phyloP scores from a whole-genome alignment of 2,329 filamentous ascomycete species.

The Beauveria caledonica region DNA sequence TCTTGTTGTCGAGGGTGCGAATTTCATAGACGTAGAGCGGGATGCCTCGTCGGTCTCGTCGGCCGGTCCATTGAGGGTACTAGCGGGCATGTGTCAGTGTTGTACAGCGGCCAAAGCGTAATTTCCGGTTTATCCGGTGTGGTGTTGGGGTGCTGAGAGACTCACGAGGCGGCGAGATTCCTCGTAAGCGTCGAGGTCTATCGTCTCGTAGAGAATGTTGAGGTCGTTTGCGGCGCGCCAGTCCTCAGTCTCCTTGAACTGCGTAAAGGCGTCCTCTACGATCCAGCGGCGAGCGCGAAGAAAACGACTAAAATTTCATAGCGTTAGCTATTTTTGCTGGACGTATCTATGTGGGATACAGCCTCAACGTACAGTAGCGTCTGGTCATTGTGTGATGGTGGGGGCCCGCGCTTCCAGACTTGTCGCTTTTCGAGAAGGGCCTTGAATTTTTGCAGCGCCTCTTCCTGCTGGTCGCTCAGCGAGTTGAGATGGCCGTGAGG shows the following conservation, averaged over 20 bases:
- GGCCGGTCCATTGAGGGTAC: conserved; percentile 94
- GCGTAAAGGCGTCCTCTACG: conserved; percentile 1
- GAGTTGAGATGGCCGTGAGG: conserved; percentile 75
- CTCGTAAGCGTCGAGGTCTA: conserved; percentile 10
- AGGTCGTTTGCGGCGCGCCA: conserved; percentile 11
- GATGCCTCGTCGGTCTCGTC: conserved; percentile 82
- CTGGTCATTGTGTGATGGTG: conserved; percentile 62
- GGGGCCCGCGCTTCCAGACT: conserved; percentile 49
- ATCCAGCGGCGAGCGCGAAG: conserved; percentile 8
- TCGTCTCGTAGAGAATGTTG: conserved; percentile 10
- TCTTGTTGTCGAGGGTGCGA: conserved; percentile 72
- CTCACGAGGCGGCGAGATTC: conserved; percentile 64
- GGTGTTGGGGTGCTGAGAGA: conserved; percentile 14
- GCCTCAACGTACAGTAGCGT: conserved; percentile 50
- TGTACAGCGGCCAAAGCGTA: background rate
- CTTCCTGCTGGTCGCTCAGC: conserved; percentile 59
- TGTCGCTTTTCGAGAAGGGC: conserved; percentile 54
- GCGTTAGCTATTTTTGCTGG: background rate
- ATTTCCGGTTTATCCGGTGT: background rate
- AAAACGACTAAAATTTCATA: background rate
- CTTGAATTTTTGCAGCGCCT: conserved; percentile 66
- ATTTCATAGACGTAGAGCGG: conserved; percentile 90
- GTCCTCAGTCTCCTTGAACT: conserved; percentile 9
- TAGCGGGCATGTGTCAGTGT: conserved; percentile 25
- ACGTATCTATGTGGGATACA: background rate